Evolutionary conservation across 768 basidiomycete species (phyloP).

Genomic region (Piloderma croceum): DNA sequence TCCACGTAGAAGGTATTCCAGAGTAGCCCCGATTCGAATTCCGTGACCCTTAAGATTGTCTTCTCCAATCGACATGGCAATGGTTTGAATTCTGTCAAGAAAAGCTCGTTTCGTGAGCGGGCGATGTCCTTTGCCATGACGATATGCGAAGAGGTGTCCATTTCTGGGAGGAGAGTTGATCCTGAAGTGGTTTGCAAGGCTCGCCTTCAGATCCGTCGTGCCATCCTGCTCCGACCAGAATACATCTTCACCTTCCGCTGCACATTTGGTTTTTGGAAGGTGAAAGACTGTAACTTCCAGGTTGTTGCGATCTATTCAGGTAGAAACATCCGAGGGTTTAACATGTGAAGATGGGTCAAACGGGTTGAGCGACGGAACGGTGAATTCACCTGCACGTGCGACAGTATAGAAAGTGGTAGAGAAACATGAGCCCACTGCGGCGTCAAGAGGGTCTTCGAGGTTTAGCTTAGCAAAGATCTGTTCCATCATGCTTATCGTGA

Average conservation of each 20-base stretch:
- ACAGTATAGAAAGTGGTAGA: conserved; percentile 33
- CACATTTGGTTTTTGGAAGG: conserved; percentile 15
- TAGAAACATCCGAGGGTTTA: conserved; percentile 17
- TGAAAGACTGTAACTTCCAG: conserved; percentile 6
- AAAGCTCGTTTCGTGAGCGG: too few species aligned
- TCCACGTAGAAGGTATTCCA: too few species aligned
- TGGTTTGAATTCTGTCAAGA: too few species aligned
- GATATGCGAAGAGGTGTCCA: too few species aligned
- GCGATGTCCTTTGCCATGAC: too few species aligned
- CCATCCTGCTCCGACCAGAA: conserved; percentile 27
- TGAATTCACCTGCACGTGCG: too few species aligned
- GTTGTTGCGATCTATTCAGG: conserved; percentile 10
- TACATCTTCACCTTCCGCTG: conserved; percentile 25
- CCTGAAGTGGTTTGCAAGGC: conserved; percentile 25
- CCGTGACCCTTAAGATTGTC: too few species aligned
- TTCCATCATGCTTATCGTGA: conserved; percentile 21
- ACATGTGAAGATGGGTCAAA: conserved; percentile 29
- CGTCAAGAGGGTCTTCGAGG: conserved; percentile 24
- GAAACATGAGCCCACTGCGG: conserved; percentile 33
- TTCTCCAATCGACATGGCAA: too few species aligned
- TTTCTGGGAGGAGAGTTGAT: too few species aligned
- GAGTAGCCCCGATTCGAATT: too few species aligned
- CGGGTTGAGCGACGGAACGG: conserved; percentile 20
- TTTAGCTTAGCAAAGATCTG: conserved; percentile 20
- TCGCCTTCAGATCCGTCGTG: conserved; percentile 16